These are phyloP conservation scores for Mucor sp. DNA, from an alignment of 371 early-diverging fungal genomes.

Conservation along the genomic window DNA sequence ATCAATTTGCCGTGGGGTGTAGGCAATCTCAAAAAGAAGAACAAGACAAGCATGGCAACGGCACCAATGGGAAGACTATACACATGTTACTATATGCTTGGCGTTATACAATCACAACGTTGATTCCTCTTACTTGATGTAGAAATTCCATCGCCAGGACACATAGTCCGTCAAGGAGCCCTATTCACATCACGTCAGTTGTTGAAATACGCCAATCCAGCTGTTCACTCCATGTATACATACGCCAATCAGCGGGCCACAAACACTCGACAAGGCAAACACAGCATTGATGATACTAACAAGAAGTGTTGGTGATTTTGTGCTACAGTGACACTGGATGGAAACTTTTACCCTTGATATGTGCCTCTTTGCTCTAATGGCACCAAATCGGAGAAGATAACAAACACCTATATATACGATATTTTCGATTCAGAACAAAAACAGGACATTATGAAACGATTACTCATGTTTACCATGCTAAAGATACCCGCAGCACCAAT, in stretches of 20 bases:
- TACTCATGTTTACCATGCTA: conserved; percentile 29
- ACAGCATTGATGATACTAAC: conserved; percentile 44
- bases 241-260: conserved; percentile 52
- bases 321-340: not conserved
- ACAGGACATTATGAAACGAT: not conserved
- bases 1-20: conserved; percentile 30
- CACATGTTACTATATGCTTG: not conserved
- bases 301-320: not conserved
- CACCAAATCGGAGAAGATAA: conserved; percentile 67
- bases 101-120: not conserved
- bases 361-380: conserved; percentile 57
- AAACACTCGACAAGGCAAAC: conserved; percentile 50
- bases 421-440: not conserved
- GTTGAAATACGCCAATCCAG: not conserved
- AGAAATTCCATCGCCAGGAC: conserved; percentile 43
- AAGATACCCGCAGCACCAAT: conserved; percentile 68
- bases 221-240: not conserved
- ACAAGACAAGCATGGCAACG: conserved; percentile 35
- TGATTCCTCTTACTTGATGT: conserved; percentile 39
- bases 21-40: conserved; percentile 33
- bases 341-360: conserved; percentile 51
- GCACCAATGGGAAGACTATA: conserved; percentile 51
- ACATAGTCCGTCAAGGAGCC: conserved; percentile 40
- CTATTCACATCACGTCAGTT: conserved; percentile 7
- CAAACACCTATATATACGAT: conserved; percentile 47